Percentiles rank a stretch among this genome's conserved stretches.
Evolutionary conservation across 176 grass and related monocot genomes (phyloP).

Genomic region (Metroxylon sagu): DNA sequence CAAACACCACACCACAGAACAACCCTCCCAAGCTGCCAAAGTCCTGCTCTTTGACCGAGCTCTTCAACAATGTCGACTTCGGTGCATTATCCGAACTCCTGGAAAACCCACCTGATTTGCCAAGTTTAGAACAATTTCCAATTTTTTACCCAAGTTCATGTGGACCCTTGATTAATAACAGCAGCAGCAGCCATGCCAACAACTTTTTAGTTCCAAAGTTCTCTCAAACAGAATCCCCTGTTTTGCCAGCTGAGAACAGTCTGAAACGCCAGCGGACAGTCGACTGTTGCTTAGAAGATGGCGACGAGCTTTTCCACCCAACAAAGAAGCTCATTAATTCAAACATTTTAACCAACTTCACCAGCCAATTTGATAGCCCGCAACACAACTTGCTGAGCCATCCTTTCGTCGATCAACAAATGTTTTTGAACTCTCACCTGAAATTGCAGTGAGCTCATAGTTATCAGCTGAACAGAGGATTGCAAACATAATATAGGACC

Average conservation of each 20-base stretch:
- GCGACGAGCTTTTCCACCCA: not conserved
- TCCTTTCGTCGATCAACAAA: slow-evolving; percentile 22
- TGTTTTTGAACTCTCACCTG: slow-evolving; percentile 6
- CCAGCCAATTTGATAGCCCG: not conserved
- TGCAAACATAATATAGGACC: too few species aligned
- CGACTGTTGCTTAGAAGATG: not conserved
- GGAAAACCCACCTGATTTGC: too few species aligned
- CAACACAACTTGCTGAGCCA: slow-evolving; percentile 32
- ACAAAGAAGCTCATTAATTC: not conserved
- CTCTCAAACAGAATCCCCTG: not conserved
- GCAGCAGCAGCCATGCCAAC: not conserved
- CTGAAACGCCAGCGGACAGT: slow-evolving; percentile 11
- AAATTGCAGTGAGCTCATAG: not conserved
- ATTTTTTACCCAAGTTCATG: too few species aligned
- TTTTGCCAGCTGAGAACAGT: not conserved
- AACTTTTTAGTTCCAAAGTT: too few species aligned
- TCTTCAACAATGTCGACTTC: slow-evolving; percentile 41
- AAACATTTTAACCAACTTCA: not conserved
- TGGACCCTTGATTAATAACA: not conserved
- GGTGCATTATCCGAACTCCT: not conserved
- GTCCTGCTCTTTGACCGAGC: slow-evolving; percentile 45
- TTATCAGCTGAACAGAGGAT: too few species aligned
- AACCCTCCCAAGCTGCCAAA: slow-evolving; percentile 14
- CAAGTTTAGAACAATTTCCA: too few species aligned
- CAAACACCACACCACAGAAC: not conserved